Base-by-base conservation (phyloP, 2,329 filamentous ascomycete genomes). In the Incumbomyces lentus region DNA sequence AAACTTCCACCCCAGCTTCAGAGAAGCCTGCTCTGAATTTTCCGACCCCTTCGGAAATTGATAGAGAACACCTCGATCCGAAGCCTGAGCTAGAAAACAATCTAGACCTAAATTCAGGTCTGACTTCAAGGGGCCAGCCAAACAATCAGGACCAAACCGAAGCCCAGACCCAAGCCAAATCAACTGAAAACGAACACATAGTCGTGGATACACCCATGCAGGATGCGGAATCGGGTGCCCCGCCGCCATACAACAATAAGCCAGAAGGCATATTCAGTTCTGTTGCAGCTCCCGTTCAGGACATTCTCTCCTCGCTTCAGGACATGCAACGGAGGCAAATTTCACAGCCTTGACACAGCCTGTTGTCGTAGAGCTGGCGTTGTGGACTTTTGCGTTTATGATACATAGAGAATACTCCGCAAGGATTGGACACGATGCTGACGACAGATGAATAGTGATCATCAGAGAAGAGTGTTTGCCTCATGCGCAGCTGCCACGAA, bases 1-100 rank as follows among this genome's bases (percentile, higher is more conserved):
- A 64, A 14, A 18, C 38, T 12, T 26, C 44, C 10, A 66, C 67
- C 1, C 66, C 67, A 6, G 63, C 62, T 0, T 58, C 60, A 4
- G 68, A 71, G 46, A 71, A 68, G 49, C 46, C 58, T 14, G 19
- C 42, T 3, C 19, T 37, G 11, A 16, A 22, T 16, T 31, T 45
- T 19, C 18, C 19, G 6, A 22, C 6, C 38, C n/a, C 33, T 10
- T 17, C 17, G 3, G 42, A 36, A n/a, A 44, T 35, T 13, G 31
- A 44, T 10, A 30, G 40, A 11, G 19, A 17, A 22, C 17, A 11
- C 13, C 34, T 31, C 26, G 40, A 44, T 30, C 19, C 40, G 17
- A 44, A 36, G 17, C 35, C 40, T 2, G 40, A 44, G 16, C 7
- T 16, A 34, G 40, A 44, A 12, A n/a, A 17, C 17, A 19, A 17